phyloP scores from a whole-genome alignment of 2,329 filamentous ascomycete species.

The Thelonectria blattea region DNA sequence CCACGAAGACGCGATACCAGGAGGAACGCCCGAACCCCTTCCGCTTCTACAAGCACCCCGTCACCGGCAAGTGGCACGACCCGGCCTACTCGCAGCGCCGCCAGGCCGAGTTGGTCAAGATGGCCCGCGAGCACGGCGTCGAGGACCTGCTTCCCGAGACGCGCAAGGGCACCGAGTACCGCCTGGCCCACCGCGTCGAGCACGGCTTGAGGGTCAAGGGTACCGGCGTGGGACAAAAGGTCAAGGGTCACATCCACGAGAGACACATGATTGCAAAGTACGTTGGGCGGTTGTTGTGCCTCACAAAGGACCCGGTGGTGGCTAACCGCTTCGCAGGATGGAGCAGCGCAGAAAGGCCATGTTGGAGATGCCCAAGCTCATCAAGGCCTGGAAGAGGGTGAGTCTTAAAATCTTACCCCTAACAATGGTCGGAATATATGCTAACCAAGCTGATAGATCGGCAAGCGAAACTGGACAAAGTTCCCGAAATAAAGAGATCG shows the following conservation, averaged over 20 bases:
- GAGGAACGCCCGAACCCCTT: constrained; percentile 78
- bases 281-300: constrained; percentile 40
- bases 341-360: constrained; percentile 91
- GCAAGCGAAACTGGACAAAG: constrained; percentile 62
- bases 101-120: constrained; percentile 89
- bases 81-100: constrained; percentile 82
- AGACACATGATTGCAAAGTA: constrained; percentile 79
- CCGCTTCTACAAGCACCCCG: constrained; percentile 75
- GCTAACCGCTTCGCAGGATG: constrained; percentile 60
- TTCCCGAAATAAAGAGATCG: constrained; percentile 58
- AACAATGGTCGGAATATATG: constrained; percentile 7
- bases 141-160: constrained; percentile 81
- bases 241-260: constrained; percentile 96
- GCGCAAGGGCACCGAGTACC: constrained; percentile 75
- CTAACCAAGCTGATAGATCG: constrained; percentile 54
- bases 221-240: constrained; percentile 87
- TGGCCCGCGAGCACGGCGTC: constrained; percentile 79
- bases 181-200: constrained; percentile 75
- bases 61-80: constrained; percentile 82
- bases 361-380: constrained; percentile 91
- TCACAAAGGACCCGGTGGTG: constrained; percentile 1
- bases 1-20: constrained; percentile 58
- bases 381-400: constrained; percentile 93
- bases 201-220: constrained; percentile 86
- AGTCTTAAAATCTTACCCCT: neutral